Evolutionary conservation across 208 protist species (phyloP).

Genomic region (Zelonia costaricensis): DNA sequence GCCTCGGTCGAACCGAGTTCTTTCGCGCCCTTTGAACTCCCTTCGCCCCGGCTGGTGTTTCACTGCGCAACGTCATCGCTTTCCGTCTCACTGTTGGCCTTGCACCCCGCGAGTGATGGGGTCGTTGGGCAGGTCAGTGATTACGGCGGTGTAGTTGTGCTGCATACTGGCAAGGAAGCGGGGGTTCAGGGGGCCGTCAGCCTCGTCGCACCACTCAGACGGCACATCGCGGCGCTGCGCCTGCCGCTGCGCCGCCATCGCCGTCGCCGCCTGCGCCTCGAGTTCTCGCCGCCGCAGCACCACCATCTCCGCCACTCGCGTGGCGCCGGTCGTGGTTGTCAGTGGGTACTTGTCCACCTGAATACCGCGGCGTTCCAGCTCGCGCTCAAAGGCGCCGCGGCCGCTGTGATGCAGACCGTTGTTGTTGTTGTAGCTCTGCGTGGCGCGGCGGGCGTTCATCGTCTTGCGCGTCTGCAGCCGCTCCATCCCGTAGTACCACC

Average conservation of each 20-base stretch:
- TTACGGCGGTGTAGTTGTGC: slow-evolving; percentile 62
- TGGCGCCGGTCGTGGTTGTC: slow-evolving; percentile 79
- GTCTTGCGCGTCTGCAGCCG: slow-evolving; percentile 65
- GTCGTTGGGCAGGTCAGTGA: slow-evolving; percentile 49
- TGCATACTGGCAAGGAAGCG: slow-evolving; percentile 81
- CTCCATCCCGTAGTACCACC: slow-evolving; percentile 90
- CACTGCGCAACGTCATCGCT: no score
- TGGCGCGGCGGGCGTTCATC: slow-evolving; percentile 56
- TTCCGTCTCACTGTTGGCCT: no score
- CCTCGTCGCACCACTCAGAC: slow-evolving; percentile 86
- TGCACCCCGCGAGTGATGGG: background rate
- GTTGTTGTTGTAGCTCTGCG: slow-evolving; percentile 90
- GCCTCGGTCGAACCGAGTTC: no score
- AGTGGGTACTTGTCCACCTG: slow-evolving; percentile 85
- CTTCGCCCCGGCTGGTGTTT: no score
- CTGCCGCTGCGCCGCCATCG: slow-evolving; percentile 45
- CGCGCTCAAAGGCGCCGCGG: slow-evolving; percentile 82
- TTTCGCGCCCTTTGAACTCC: no score
- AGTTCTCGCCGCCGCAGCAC: slow-evolving; percentile 75
- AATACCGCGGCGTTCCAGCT: slow-evolving; percentile 79
- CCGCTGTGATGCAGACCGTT: slow-evolving; percentile 86
- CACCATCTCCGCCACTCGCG: slow-evolving; percentile 86
- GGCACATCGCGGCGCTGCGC: slow-evolving; percentile 36
- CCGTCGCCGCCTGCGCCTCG: slow-evolving; percentile 55
- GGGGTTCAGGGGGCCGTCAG: slow-evolving; percentile 79